Evolutionary conservation across 495 filamentous ascomycete genomes (phyloP).

Genomic region (Penicillium mononematosum): DNA sequence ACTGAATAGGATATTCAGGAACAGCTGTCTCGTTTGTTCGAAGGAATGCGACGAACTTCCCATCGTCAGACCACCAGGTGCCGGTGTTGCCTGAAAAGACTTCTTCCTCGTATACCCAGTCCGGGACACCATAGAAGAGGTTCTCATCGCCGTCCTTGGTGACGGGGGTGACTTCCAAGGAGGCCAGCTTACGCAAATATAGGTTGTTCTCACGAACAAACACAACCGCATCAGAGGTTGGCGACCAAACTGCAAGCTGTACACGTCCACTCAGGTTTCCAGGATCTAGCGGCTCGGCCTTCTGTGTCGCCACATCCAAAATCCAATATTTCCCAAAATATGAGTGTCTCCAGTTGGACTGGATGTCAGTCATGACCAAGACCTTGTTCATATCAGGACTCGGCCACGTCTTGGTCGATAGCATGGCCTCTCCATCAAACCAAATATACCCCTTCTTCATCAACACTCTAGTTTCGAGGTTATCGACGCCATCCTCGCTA

Average conservation of each 20-base stretch:
- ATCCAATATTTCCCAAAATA: slow-evolving; percentile 86
- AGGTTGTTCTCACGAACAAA: slow-evolving; percentile 90
- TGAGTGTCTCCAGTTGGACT: slow-evolving; percentile 86
- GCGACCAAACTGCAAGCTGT: slow-evolving; percentile 89
- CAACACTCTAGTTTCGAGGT: slow-evolving; percentile 58
- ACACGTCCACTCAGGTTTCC: slow-evolving; percentile 61
- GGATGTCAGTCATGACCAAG: slow-evolving; percentile 65
- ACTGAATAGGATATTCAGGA: slow-evolving; percentile 91
- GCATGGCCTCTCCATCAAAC: slow-evolving; percentile 52
- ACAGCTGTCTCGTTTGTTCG: slow-evolving; percentile 90
- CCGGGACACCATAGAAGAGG: slow-evolving; percentile 94
- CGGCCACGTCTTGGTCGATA: slow-evolving; percentile 62
- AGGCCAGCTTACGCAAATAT: slow-evolving; percentile 69
- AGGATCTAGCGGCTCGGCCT: slow-evolving; percentile 74
- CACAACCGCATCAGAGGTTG: slow-evolving; percentile 75
- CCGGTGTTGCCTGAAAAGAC: slow-evolving; percentile 78
- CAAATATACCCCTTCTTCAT: slow-evolving; percentile 68
- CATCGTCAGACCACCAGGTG: slow-evolving; percentile 92
- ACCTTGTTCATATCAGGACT: slow-evolving; percentile 84
- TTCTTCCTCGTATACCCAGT: slow-evolving; percentile 99
- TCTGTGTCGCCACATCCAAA: slow-evolving; percentile 84
- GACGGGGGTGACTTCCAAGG: slow-evolving; percentile 62
- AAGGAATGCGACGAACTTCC: slow-evolving; percentile 83
- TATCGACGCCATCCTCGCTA: slow-evolving; percentile 45
- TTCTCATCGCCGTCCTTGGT: slow-evolving; percentile 83